Evolutionary conservation across 176 grass and related monocot genomes (phyloP).

Genomic region (Juncus inflexus): DNA sequence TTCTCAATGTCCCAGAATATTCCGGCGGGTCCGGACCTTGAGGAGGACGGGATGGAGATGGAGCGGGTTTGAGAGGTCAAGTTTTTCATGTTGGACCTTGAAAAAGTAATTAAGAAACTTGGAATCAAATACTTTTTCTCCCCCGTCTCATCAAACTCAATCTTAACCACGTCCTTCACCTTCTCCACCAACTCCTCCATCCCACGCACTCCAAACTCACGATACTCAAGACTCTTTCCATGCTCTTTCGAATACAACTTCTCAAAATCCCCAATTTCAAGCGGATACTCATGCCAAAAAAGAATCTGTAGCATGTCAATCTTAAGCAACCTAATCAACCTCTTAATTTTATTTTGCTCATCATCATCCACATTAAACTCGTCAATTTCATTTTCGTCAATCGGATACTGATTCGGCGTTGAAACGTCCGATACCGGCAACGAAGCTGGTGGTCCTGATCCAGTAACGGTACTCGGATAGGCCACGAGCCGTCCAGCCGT

Average conservation of each 20-base stretch:
- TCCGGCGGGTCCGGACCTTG: conserved; percentile 36
- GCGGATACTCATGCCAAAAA: conserved; percentile 64
- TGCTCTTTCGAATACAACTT: conserved; percentile 64
- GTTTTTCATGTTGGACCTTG: too few species aligned
- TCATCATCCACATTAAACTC: too few species aligned
- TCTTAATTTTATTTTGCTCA: neutral
- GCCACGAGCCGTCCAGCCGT: conserved; percentile 15
- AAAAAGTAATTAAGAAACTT: conserved; percentile 7
- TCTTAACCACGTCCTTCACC: conserved; percentile 58
- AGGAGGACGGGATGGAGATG: neutral
- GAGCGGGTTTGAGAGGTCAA: neutral
- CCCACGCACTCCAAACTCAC: conserved; percentile 49
- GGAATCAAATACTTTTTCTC: conserved; percentile 57
- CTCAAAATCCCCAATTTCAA: conserved; percentile 50
- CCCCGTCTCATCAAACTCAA: conserved; percentile 28
- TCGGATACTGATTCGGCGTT: neutral
- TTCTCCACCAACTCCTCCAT: conserved; percentile 72
- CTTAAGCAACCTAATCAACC: conserved; percentile 43
- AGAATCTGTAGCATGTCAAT: conserved; percentile 82
- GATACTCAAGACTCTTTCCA: conserved; percentile 67
- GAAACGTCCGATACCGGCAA: neutral
- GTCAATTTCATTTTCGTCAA: conserved; percentile 33
- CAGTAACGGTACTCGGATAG: too few species aligned
- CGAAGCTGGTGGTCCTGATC: neutral
- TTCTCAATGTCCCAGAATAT: conserved; percentile 99